Conservation (phyloP, 805 yeast genomes). For the Kluyveromyces aestuarii region DNA sequence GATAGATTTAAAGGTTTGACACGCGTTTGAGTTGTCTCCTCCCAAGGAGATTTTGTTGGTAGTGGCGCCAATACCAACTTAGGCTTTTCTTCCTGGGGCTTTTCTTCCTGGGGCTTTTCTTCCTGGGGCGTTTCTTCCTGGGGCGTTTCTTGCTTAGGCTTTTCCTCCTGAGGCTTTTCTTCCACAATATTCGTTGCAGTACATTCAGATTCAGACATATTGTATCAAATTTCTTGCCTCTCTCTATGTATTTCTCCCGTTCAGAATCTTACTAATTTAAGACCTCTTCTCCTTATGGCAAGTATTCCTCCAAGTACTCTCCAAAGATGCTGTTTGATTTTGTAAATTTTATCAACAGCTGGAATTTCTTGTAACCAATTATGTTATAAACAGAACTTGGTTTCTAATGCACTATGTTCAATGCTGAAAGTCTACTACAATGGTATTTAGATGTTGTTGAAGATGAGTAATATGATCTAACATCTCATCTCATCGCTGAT, state of each 20-base stretch:
- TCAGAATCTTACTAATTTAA: background rate
- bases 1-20: constrained; percentile 5
- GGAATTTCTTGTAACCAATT: background rate
- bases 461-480: too few species aligned
- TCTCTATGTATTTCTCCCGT: background rate
- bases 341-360: background rate
- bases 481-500: background rate
- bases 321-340: background rate
- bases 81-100: constrained; percentile 7
- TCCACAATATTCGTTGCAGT: background rate
- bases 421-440: too few species aligned
- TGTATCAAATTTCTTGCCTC: background rate
- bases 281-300: background rate
- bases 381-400: background rate
- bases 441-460: too few species aligned
- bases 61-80: constrained; percentile 22
- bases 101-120: too few species aligned
- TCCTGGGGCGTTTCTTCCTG: constrained; percentile 8
- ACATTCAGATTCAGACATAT: background rate
- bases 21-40: constrained; percentile 12
- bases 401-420: background rate
- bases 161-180: constrained; percentile 8
- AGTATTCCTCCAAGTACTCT: background rate
- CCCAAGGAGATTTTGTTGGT: constrained; percentile 29
- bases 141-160: too few species aligned